Conservation (phyloP, 1,284 basidiomycete genomes). For the Ustilago cynodontis region DNA sequence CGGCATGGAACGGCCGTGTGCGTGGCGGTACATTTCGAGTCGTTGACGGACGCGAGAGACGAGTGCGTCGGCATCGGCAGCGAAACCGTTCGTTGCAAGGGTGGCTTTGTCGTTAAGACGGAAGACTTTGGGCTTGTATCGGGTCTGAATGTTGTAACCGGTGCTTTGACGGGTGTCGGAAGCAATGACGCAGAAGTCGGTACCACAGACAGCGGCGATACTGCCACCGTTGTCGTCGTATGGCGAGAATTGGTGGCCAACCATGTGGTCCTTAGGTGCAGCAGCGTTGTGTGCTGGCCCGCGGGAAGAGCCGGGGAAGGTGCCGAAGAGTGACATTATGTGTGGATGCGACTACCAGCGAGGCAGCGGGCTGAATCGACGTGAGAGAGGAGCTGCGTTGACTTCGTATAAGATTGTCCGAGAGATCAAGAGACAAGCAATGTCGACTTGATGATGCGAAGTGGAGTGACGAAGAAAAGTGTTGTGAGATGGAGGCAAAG, state of each 20-base stretch:
- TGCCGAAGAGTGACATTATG: slow-evolving; percentile 49
- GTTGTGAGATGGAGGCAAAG: slow-evolving; percentile 27
- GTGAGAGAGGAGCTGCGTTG: neutral
- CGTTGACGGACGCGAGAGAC: slow-evolving; percentile 61
- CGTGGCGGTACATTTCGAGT: slow-evolving; percentile 67
- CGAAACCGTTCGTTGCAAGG: slow-evolving; percentile 67
- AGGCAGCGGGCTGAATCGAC: neutral
- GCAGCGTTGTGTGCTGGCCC: slow-evolving; percentile 22
- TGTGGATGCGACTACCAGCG: neutral
- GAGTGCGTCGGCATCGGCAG: slow-evolving; percentile 68
- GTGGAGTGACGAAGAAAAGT: slow-evolving; percentile 10
- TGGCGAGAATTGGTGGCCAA: slow-evolving; percentile 67
- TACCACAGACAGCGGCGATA: slow-evolving; percentile 67
- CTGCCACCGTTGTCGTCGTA: slow-evolving; percentile 68
- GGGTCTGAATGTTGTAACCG: slow-evolving; percentile 69
- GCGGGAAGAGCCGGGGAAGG: slow-evolving; percentile 47
- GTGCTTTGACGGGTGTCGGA: slow-evolving; percentile 68
- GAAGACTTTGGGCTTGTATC: slow-evolving; percentile 70
- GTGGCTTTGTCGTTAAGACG: slow-evolving; percentile 68
- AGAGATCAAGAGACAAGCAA: neutral
- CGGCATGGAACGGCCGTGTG: slow-evolving; percentile 67
- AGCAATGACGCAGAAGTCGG: slow-evolving; percentile 68
- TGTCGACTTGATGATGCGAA: neutral
- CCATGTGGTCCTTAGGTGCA: slow-evolving; percentile 47
- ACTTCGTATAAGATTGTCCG: too few species aligned